A percentile compares a stretch with the other conserved stretches of the same genome.
Evolutionary conservation across 441 rosid genomes (phyloP).

Genomic region (Hypseocharis bilobata): DNA sequence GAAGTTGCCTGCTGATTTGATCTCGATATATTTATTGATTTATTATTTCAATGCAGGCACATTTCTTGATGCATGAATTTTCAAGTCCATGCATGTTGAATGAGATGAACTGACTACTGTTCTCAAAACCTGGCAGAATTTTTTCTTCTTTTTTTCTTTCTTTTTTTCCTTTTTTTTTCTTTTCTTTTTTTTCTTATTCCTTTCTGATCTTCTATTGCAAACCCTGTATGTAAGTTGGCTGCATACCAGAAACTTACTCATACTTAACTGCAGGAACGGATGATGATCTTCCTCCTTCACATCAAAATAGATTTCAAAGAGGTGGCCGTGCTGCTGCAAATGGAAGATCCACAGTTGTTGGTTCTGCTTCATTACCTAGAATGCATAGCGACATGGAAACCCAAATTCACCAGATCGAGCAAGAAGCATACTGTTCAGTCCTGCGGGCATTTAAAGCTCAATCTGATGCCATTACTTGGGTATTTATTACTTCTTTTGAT

Average conservation of each 20-base stretch:
- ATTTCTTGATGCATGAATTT: not conserved
- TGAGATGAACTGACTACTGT: not conserved
- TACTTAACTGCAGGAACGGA: slow-evolving; percentile 61
- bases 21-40: not conserved
- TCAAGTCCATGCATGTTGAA: not conserved
- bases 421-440: slow-evolving; percentile 82
- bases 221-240: not conserved
- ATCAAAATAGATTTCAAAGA: slow-evolving; percentile 79
- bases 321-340: slow-evolving; percentile 61
- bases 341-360: slow-evolving; percentile 63
- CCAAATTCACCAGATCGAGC: slow-evolving; percentile 86
- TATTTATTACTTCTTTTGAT: slow-evolving; percentile 25
- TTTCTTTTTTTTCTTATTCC: not conserved
- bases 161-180: no score
- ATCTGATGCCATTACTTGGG: slow-evolving; percentile 97
- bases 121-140: slow-evolving; percentile 4
- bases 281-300: slow-evolving; percentile 94
- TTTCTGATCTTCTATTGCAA: not conserved
- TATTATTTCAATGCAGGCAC: not conserved
- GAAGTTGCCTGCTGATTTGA: not conserved
- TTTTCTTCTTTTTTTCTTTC: not conserved
- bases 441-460: slow-evolving; percentile 97
- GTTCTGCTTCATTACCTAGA: slow-evolving; percentile 55
- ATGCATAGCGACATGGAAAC: slow-evolving; percentile 85
- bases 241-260: not conserved